A percentile compares a stretch with the other conserved stretches of the same genome.
Evolutionary conservation across 495 filamentous ascomycete species (phyloP).

Genomic region (Xylaria telfairii): DNA sequence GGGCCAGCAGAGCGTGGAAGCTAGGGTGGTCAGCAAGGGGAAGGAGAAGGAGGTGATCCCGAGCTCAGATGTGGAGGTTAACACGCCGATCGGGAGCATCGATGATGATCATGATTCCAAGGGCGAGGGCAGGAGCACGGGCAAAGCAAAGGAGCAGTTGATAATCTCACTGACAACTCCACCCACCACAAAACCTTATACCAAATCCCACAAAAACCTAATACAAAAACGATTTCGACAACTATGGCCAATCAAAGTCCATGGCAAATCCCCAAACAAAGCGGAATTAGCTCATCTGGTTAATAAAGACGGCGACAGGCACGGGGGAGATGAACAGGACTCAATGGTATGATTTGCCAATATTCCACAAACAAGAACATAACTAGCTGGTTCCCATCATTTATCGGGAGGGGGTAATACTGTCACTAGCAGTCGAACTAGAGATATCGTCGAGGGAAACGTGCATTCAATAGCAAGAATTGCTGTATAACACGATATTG

Average conservation of each 20-base stretch:
- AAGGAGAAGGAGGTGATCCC: constrained; percentile 19
- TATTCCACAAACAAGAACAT: not conserved
- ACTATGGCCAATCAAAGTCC: constrained; percentile 1
- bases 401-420: not conserved
- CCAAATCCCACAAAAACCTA: not conserved
- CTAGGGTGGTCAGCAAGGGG: constrained; percentile 1
- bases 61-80: not conserved
- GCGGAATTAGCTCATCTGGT: not conserved
- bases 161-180: not conserved
- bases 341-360: not conserved
- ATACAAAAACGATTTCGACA: constrained; percentile 13
- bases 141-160: not conserved
- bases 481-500: constrained; percentile 10
- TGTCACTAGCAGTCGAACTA: not conserved
- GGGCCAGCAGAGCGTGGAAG: not conserved
- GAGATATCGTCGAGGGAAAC: not conserved
- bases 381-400: not conserved
- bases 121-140: not conserved
- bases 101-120: not conserved
- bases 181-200: not conserved
- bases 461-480: constrained; percentile 6
- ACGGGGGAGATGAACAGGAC: not conserved
- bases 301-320: not conserved
- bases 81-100: not conserved
- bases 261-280: constrained; percentile 14